These are phyloP conservation scores for Moesziomyces antarcticus DNA, from an alignment of 1,284 basidiomycete genomes.

Conservation along the genomic window DNA sequence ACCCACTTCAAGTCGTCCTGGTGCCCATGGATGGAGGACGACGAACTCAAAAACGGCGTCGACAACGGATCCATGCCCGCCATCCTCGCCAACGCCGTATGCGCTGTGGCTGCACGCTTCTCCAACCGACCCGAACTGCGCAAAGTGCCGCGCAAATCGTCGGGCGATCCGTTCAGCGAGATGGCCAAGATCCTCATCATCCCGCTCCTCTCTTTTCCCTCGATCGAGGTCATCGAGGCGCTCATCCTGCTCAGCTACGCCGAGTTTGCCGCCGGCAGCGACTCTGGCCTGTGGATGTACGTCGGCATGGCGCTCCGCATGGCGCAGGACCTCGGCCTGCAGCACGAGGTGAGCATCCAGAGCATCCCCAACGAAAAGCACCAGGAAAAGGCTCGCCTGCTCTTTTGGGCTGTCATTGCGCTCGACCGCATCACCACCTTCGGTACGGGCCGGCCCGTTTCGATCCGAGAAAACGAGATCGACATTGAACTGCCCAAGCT, in stretches of 20 bases:
- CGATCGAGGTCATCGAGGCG: constrained; percentile 58
- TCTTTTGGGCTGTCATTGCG: constrained; percentile 56
- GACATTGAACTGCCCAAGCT: constrained; percentile 50
- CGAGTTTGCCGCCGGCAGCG: constrained; percentile 57
- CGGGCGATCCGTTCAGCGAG: constrained; percentile 57
- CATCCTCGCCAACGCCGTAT: constrained; percentile 57
- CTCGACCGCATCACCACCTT: constrained; percentile 61
- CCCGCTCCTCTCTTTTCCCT: constrained; percentile 58
- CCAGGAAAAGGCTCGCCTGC: constrained; percentile 49
- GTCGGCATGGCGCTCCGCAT: constrained; percentile 58
- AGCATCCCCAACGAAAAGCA: constrained; percentile 53
- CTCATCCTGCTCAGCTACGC: constrained; percentile 55
- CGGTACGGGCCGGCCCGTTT: constrained; percentile 56
- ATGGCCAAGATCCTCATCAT: constrained; percentile 62
- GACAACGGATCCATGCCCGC: constrained; percentile 54
- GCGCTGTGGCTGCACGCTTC: constrained; percentile 56
- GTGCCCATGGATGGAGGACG: constrained; percentile 58
- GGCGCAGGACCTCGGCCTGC: constrained; percentile 55
- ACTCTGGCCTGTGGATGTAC: constrained; percentile 61
- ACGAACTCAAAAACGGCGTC: constrained; percentile 43
- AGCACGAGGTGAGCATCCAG: constrained; percentile 55
- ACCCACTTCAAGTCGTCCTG: constrained; percentile 52
- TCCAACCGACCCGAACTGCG: constrained; percentile 48
- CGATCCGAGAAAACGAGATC: constrained; percentile 53
- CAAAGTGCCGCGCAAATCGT: constrained; percentile 47